Base-by-base conservation (phyloP, 1,139 yeast genomes). In the Debaryomycetaceae sp. region DNA sequence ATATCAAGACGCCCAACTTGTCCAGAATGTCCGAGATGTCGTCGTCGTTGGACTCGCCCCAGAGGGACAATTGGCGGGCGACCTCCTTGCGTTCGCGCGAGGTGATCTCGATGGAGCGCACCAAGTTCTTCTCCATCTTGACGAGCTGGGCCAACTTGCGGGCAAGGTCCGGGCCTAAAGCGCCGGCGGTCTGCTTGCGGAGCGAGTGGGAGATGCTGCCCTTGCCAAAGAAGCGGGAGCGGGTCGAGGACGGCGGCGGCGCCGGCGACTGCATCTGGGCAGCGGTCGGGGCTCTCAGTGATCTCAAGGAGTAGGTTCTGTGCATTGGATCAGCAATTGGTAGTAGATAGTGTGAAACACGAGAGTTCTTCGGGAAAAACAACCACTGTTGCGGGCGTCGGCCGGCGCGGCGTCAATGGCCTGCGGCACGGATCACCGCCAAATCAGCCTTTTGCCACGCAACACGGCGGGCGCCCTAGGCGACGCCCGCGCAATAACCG, bases 41-140 rank as follows among this genome's bases (percentile, higher is more conserved):
- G 50, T 80, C 92, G 48, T 80, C 92, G 47, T 81, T 79, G 43
- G 71, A 77, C 47, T 77, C 83, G 62, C 93, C 93, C 93, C 93
- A 82, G 34, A 75, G 50, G 16, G 86, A 77, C 51, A 81, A 66
- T 59, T 81, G 92, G 57, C 76, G 77, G 35, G 93, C 93, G 42
- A 81, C 87, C 39, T 76, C 81, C 55, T 79, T 73, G 57, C 90
- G 71, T 62, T 80, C 92, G 37, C 73, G 65, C 32, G 90, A 78
- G 35, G 81, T 79, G 39, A 77, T 64, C 56, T 81, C 93, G 51
- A 80, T 66, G 32, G 86, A 73, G 57, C 87, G 70, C 76, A 79
- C 71, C 45, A 80, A 77, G 49, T 77, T 76, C 62, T 81, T 81
- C 58, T 81, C 92, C 67, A 79, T 75, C 64, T 80, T 81, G 48